Evolutionary conservation across 2,329 filamentous ascomycete species (phyloP).

Genomic region (Pestalotiopsis sp.): DNA sequence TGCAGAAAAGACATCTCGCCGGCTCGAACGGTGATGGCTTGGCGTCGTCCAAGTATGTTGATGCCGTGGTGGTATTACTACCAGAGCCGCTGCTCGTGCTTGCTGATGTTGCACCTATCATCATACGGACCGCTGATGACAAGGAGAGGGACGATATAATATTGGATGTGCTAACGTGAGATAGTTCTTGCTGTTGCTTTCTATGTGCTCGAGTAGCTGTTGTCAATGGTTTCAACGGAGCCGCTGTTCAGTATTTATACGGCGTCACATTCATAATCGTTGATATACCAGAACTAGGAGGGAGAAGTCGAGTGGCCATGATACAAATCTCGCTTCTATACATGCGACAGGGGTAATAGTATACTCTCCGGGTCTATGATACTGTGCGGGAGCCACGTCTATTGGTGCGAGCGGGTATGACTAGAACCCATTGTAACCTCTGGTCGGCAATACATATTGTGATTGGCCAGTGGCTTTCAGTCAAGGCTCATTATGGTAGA

Average conservation of each 20-base stretch:
- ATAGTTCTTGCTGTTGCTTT: background rate
- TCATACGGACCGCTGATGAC: background rate
- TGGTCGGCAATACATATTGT: background rate
- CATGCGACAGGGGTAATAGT: background rate
- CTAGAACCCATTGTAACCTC: background rate
- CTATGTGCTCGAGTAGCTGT: background rate
- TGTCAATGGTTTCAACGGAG: background rate
- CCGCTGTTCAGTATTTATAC: background rate
- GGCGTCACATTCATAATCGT: background rate
- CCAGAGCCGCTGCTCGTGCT: slow-evolving; percentile 48
- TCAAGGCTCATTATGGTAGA: background rate
- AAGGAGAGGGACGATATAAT: background rate
- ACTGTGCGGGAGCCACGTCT: background rate
- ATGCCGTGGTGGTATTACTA: slow-evolving; percentile 21
- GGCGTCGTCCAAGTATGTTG: slow-evolving; percentile 34
- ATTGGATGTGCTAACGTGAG: background rate
- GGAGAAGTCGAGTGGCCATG: background rate
- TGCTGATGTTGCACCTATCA: slow-evolving; percentile 44
- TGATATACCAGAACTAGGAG: background rate
- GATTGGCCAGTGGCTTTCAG: background rate
- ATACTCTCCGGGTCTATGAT: background rate
- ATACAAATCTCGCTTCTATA: background rate
- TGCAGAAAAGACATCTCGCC: slow-evolving; percentile 9
- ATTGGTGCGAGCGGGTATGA: background rate
- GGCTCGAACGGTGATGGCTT: slow-evolving; percentile 42